A percentile compares a stretch with the other conserved stretches of the same genome.
These are phyloP conservation scores for Escovopsis sp. DNA, from an alignment of 2,329 filamentous ascomycete species.

Conservation along the genomic window DNA sequence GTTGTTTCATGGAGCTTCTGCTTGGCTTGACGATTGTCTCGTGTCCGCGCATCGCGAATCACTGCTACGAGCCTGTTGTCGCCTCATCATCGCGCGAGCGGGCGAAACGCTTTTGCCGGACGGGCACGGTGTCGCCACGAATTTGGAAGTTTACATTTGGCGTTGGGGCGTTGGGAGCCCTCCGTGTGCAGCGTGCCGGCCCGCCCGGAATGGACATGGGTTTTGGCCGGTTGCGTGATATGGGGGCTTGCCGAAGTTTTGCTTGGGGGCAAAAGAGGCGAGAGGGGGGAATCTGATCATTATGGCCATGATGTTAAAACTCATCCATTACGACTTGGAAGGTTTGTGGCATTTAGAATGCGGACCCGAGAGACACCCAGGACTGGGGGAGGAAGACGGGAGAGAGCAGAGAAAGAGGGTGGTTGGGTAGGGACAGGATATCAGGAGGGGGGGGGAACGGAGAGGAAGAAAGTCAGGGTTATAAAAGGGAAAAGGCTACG, in stretches of 20 bases:
- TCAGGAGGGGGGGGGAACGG: too few relatives aligned
- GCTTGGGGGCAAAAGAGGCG: background rate
- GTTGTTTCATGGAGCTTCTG: too few relatives aligned
- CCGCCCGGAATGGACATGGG: too few relatives aligned
- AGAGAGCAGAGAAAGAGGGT: too few relatives aligned
- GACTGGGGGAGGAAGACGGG: background rate
- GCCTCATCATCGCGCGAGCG: too few relatives aligned
- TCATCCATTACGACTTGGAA: slow-evolving; percentile 8
- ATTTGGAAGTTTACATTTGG: slow-evolving; percentile 8
- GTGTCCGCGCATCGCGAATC: background rate
- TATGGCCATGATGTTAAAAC: slow-evolving; percentile 5
- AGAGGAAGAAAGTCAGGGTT: too few relatives aligned
- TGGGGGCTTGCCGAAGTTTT: too few relatives aligned
- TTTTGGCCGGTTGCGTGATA: too few relatives aligned
- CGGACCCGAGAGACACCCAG: slow-evolving; percentile 3
- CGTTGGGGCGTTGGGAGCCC: slow-evolving; percentile 2
- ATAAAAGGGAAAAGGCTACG: background rate
- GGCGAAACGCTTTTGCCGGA: background rate
- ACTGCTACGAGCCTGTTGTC: too few relatives aligned
- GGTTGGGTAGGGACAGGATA: too few relatives aligned
- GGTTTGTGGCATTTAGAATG: slow-evolving; percentile 9
- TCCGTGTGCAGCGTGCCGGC: too few relatives aligned
- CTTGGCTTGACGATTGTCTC: background rate
- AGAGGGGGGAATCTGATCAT: slow-evolving; percentile 3
- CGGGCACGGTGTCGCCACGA: too few relatives aligned